phyloP scores from a whole-genome alignment of 108 stramenopile genomes.

The Cyclotella cryptica region DNA sequence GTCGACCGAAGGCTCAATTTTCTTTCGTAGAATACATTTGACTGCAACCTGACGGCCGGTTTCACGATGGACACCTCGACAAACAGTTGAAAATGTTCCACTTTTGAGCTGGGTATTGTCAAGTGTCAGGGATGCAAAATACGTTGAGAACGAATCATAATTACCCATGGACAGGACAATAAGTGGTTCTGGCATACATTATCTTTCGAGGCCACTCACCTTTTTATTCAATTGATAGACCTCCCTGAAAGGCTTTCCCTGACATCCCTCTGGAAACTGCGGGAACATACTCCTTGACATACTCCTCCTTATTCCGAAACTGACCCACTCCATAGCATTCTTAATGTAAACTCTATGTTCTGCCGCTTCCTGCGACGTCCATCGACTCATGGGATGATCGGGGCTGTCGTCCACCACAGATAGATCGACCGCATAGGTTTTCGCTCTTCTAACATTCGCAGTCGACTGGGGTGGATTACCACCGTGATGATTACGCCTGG shows the following conservation, averaged over 20 bases:
- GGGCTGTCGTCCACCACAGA: slow-evolving; percentile 46
- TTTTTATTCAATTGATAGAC: slow-evolving; percentile 91
- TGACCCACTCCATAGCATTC: slow-evolving; percentile 57
- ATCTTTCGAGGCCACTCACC: slow-evolving; percentile 57
- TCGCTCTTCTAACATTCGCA: slow-evolving; percentile 26
- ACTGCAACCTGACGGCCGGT: slow-evolving; percentile 88
- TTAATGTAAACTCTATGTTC: slow-evolving; percentile 49
- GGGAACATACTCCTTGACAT: slow-evolving; percentile 85
- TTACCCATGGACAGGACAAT: not conserved
- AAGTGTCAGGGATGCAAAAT: not conserved
- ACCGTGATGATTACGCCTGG: not conserved
- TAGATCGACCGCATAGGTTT: slow-evolving; percentile 53
- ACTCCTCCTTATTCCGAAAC: slow-evolving; percentile 66
- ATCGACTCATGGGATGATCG: slow-evolving; percentile 43
- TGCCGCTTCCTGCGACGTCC: slow-evolving; percentile 35
- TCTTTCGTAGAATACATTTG: slow-evolving; percentile 88
- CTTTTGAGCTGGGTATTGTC: slow-evolving; percentile 75
- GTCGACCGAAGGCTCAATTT: slow-evolving; percentile 85
- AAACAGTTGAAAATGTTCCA: slow-evolving; percentile 90
- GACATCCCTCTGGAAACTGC: slow-evolving; percentile 85
- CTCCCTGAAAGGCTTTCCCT: slow-evolving; percentile 82
- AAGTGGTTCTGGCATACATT: not conserved
- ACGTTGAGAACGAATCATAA: not conserved
- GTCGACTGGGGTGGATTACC: not conserved
- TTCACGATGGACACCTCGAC: slow-evolving; percentile 87